phyloP scores from a whole-genome alignment of 352 stramenopile genomes.

The Phytophthora fragariaefolia region DNA sequence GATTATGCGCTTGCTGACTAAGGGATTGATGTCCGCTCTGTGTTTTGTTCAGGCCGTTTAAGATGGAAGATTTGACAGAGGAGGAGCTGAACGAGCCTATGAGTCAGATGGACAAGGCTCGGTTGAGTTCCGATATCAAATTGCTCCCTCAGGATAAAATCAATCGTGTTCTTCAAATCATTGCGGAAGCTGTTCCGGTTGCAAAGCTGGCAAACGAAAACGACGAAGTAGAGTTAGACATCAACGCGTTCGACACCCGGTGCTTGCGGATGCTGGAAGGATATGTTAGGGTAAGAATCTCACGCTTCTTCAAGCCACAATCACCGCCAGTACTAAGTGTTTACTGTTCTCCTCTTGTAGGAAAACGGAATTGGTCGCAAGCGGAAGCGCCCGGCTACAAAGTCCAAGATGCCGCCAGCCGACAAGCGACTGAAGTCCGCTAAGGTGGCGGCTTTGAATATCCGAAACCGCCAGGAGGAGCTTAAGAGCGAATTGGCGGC shows the following conservation, averaged over 20 bases:
- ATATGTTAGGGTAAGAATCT: conserved; percentile 83
- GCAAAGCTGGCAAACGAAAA: conserved; percentile 85
- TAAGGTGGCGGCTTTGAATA: conserved; percentile 83
- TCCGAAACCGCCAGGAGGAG: conserved; percentile 74
- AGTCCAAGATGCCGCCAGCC: conserved; percentile 56
- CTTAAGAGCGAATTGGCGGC: conserved; percentile 80
- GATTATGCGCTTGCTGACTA: conserved; percentile 6
- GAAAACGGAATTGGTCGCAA: conserved; percentile 90
- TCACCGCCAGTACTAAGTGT: conserved; percentile 27
- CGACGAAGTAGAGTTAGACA: conserved; percentile 90
- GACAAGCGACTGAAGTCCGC: conserved; percentile 84
- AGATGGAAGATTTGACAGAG: conserved; percentile 90
- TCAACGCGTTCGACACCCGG: conserved; percentile 88
- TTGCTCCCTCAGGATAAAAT: conserved; percentile 88
- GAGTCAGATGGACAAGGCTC: conserved; percentile 85
- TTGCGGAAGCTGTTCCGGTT: conserved; percentile 86
- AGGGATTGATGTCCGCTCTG: conserved; percentile 5
- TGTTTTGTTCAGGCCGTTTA: conserved; percentile 68
- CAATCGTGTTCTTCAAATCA: conserved; percentile 90
- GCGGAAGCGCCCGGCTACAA: conserved; percentile 73
- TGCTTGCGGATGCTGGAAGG: conserved; percentile 90
- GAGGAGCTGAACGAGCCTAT: conserved; percentile 89
- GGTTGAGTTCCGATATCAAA: conserved; percentile 82
- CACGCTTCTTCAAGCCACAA: conserved; percentile 30
- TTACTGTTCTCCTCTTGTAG: conserved; percentile 41